A percentile compares a stretch with the other conserved stretches of the same genome.
Evolutionary conservation across 2,329 filamentous ascomycete species (phyloP).

Genomic region (Alternaria hordeiaustralica): DNA sequence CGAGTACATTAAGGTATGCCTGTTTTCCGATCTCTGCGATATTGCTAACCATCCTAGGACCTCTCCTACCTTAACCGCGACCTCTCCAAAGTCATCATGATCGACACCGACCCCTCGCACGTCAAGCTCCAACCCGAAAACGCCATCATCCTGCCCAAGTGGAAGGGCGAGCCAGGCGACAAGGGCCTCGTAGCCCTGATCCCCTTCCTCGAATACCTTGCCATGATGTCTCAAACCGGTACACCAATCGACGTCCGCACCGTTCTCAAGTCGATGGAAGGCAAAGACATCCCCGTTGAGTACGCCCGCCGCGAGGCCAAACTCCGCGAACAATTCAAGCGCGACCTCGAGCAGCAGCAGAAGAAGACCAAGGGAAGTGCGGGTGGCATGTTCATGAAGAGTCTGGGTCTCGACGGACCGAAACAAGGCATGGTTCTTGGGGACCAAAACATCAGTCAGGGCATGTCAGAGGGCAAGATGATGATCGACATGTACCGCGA

Average conservation of each 20-base stretch:
- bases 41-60: constrained; percentile 64
- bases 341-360: constrained; percentile 73
- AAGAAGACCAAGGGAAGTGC: constrained; percentile 67
- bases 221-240: constrained; percentile 74
- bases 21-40: background rate
- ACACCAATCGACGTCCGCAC: constrained; percentile 80
- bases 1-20: constrained; percentile 87
- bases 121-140: constrained; percentile 95
- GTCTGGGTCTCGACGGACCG: constrained; percentile 76
- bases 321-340: constrained; percentile 83
- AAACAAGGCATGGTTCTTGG: constrained; percentile 61
- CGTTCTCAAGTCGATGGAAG: constrained; percentile 86
- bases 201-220: constrained; percentile 96
- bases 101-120: constrained; percentile 84
- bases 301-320: constrained; percentile 88
- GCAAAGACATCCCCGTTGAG: constrained; percentile 85
- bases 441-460: constrained; percentile 70
- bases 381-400: constrained; percentile 71
- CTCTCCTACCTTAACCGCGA: constrained; percentile 97
- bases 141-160: constrained; percentile 87
- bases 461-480: constrained; percentile 93
- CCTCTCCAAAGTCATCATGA: constrained; percentile 90
- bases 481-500: constrained; percentile 93
- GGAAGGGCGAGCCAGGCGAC: constrained; percentile 83
- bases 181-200: constrained; percentile 87